Base-by-base conservation (phyloP, 345 rosid genomes). In the Citrus maxima region DNA sequence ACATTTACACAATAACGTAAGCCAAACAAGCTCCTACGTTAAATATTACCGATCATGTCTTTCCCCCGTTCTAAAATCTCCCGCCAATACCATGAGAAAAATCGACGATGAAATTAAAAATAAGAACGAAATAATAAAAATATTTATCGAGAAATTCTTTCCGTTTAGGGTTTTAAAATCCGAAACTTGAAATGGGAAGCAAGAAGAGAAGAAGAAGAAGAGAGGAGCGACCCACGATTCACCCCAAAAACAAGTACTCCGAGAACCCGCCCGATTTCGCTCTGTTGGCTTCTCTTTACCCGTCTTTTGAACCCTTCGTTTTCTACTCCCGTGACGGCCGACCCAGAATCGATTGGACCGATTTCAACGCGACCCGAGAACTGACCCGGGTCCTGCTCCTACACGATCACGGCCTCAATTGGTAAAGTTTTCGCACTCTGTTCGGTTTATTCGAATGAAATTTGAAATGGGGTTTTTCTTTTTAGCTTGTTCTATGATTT, bases 331-430 rank as follows among this genome's bases (percentile, higher is more conserved):
- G 89, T 38, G 89, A 90, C 25, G 91, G 82, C 65, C 86, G 89
- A 54, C 88, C 97, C 70, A 89, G 88, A 72, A 91, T 96, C 72
- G 91, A 96, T 73, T 96, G 98, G 98, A 88, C 98, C 46, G 93
- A 94, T 77, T 93, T 89, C 88, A 89, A 93, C 80, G 91, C 98
- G 38, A 90, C 95, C 35, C 87, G 97, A 5, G 97, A 96, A 76
- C 98, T 96, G 82, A 94, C 97, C 21, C 92, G 97, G 49, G 76
- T 82, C 86, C 86, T 94, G 65, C 98, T 96, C 22, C 84, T 91
- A 65, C 95, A 94, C 64, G 97, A 93, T 72, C 93, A 93, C 18
- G 84, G 78, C 72, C 80, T 96, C 81, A 67, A 83, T 63, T 89
- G 98, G 96, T 92, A 82, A 75, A 82, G 67, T 16, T 40, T 61